phyloP scores from a whole-genome alignment of 306 rosid genomes.

The Betula pendula region DNA sequence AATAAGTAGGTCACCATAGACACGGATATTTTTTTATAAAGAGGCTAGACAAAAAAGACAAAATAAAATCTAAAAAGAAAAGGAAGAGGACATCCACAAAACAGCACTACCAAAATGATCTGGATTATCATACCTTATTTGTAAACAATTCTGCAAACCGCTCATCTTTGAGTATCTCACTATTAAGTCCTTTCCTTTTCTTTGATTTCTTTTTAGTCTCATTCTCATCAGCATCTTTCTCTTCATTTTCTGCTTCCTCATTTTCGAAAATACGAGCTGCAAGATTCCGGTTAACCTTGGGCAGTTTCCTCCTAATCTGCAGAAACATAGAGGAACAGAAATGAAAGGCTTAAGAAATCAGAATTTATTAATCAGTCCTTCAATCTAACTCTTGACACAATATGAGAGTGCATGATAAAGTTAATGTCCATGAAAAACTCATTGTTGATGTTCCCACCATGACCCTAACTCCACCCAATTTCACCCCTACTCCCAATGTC shows the following conservation, averaged over 20 bases:
- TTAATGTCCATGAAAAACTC: background rate
- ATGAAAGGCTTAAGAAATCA: slow-evolving; percentile 15
- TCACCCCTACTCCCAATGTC: background rate
- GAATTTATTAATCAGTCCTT: background rate
- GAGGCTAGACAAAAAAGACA: background rate
- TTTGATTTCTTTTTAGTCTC: slow-evolving; percentile 61
- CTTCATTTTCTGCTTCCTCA: slow-evolving; percentile 62
- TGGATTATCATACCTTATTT: slow-evolving; percentile 52
- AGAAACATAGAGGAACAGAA: slow-evolving; percentile 22
- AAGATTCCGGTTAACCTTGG: slow-evolving; percentile 69
- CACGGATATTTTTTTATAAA: background rate
- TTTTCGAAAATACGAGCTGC: slow-evolving; percentile 63
- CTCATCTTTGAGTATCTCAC: slow-evolving; percentile 65
- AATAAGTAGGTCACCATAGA: background rate
- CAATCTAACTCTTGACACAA: background rate
- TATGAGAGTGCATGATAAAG: background rate
- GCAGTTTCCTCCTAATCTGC: slow-evolving; percentile 77
- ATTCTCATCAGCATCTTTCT: slow-evolving; percentile 43
- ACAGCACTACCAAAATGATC: background rate
- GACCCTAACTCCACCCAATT: background rate
- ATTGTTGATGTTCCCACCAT: background rate
- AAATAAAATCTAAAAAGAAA: background rate
- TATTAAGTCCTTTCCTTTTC: slow-evolving; percentile 66
- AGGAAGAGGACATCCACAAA: slow-evolving; percentile 5
- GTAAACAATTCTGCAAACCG: slow-evolving; percentile 65